These are phyloP conservation scores for Magnusiomyces fungicola DNA, from an alignment of 1,139 yeast genomes.

Conservation along the genomic window DNA sequence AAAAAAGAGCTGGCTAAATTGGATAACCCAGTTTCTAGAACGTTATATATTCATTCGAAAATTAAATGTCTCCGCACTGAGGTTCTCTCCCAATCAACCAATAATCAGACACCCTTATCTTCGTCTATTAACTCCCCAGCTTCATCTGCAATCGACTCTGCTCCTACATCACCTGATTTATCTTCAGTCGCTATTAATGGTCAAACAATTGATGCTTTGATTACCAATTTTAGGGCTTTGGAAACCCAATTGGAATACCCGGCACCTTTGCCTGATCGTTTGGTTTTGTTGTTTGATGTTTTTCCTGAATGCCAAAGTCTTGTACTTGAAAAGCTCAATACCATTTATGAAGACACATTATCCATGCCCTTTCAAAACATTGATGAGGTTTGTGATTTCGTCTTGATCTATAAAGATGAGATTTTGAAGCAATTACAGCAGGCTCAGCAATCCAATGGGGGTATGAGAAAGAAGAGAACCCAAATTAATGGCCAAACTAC, in stretches of 20 bases:
- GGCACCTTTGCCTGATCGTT: constrained; percentile 19
- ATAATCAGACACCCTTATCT: neutral
- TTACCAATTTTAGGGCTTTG: constrained; percentile 15
- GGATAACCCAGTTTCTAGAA: constrained; percentile 17
- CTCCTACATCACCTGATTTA: neutral
- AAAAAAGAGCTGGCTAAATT: constrained; percentile 11
- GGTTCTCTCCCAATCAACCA: neutral
- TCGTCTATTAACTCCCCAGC: neutral
- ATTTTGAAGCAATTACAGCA: constrained; percentile 7
- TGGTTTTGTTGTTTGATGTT: constrained; percentile 15
- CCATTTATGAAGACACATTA: neutral
- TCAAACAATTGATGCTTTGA: constrained; percentile 3
- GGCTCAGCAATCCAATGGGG: neutral
- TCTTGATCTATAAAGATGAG: constrained; percentile 14
- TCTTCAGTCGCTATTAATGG: constrained; percentile 7
- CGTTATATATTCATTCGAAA: constrained; percentile 14
- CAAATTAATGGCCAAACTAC: neutral
- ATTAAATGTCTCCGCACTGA: constrained; percentile 3
- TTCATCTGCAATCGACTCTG: neutral
- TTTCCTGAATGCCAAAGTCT: constrained; percentile 15
- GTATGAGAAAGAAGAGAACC: neutral
- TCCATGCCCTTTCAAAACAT: constrained; percentile 10
- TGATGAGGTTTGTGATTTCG: constrained; percentile 15
- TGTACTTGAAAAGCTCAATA: constrained; percentile 9
- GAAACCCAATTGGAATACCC: constrained; percentile 18